A percentile compares a stretch with the other conserved stretches of the same genome.
Conservation (phyloP, 192 early-diverging fungal species). For the Chytriomyces sp. region DNA sequence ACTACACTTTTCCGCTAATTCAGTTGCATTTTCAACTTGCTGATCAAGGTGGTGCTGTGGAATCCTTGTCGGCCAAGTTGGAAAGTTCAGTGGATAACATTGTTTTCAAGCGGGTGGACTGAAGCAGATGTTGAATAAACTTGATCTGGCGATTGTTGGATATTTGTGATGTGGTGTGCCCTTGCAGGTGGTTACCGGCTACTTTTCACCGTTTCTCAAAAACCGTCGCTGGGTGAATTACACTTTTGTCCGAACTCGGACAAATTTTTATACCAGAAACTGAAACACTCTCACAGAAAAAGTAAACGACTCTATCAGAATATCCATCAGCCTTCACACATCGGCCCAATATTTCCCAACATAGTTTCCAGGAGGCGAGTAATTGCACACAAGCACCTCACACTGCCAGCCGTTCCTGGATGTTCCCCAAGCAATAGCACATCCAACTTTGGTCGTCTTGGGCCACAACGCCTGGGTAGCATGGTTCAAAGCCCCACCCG, state of each 20-base stretch:
- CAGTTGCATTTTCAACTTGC: background rate
- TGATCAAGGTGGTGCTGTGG: background rate
- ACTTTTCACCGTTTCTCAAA: no score
- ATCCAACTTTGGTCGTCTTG: conserved; percentile 4
- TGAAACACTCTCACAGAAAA: no score
- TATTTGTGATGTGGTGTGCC: no score
- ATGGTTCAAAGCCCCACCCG: conserved; percentile 4
- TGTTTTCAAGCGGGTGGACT: background rate
- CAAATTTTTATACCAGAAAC: no score
- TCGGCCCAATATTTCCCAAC: background rate
- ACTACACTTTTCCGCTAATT: background rate
- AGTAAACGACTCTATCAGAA: no score
- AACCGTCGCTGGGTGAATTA: no score
- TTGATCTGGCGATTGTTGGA: no score
- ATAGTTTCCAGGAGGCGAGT: conserved; percentile 12
- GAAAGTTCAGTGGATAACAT: background rate
- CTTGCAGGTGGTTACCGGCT: no score
- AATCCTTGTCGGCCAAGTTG: background rate
- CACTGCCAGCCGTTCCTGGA: conserved; percentile 1
- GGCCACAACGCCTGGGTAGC: conserved; percentile 20
- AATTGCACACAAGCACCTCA: conserved; percentile 18
- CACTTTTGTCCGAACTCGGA: no score
- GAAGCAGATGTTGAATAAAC: no score
- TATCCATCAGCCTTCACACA: background rate
- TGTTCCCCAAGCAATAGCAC: conserved; percentile 8